phyloP scores from a whole-genome alignment of 768 basidiomycete species.

The Megacollybia marginata region DNA sequence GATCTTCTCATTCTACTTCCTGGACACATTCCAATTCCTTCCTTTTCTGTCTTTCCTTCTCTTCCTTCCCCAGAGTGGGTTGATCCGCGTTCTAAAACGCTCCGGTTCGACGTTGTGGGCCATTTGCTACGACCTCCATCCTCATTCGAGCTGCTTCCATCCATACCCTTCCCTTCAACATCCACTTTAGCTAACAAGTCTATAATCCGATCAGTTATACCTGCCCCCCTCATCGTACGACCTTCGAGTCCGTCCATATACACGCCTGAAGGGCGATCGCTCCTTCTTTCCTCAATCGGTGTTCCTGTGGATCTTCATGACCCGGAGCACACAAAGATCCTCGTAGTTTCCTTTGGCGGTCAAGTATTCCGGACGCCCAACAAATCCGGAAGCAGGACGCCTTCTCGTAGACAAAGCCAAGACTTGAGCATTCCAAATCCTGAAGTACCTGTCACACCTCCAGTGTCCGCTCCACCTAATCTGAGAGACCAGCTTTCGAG shows the following conservation, averaged over 20 bases:
- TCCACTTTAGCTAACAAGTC: constrained; percentile 12
- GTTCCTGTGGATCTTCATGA: constrained; percentile 47
- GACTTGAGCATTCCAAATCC: constrained; percentile 2
- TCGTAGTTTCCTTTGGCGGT: constrained; percentile 77
- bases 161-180: constrained; percentile 30
- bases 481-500: neutral
- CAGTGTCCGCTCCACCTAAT: neutral
- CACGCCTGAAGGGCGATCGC: constrained; percentile 42
- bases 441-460: neutral
- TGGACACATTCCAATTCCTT: constrained; percentile 71
- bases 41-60: constrained; percentile 43
- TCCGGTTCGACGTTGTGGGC: constrained; percentile 36
- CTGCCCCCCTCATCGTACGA: constrained; percentile 68
- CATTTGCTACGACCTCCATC: constrained; percentile 28
- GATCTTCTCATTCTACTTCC: constrained; percentile 66
- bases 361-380: constrained; percentile 60
- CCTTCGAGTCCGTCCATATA: constrained; percentile 41
- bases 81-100: constrained; percentile 34
- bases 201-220: constrained; percentile 30
- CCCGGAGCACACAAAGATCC: constrained; percentile 42
- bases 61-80: constrained; percentile 66
- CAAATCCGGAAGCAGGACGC: constrained; percentile 28
- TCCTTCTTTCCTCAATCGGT: constrained; percentile 50
- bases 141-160: constrained; percentile 28
- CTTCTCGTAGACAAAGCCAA: constrained; percentile 16